phyloP scores from a whole-genome alignment of 192 early-diverging fungal species.

The Phlyctochytrium arcticum region DNA sequence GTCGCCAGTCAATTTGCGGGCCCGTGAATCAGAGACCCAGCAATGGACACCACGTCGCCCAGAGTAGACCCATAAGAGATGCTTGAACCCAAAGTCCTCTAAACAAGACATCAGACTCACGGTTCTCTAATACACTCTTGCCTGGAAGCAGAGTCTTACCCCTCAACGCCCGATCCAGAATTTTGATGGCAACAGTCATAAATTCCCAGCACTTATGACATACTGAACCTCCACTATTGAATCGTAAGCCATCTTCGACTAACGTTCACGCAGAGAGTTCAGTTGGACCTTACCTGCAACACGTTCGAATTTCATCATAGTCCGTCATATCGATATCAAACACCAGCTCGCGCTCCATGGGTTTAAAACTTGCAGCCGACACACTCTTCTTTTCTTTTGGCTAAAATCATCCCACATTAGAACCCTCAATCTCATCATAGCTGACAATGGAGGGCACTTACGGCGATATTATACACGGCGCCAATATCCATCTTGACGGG shows the following conservation, averaged over 20 bases:
- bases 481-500: slow-evolving; percentile 97
- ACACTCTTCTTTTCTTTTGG: slow-evolving; percentile 83
- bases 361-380: slow-evolving; percentile 64
- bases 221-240: slow-evolving; percentile 70
- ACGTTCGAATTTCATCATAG: slow-evolving; percentile 95
- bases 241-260: not conserved
- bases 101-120: not conserved
- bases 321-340: slow-evolving; percentile 99
- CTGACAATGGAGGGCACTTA: slow-evolving; percentile 14
- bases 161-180: slow-evolving; percentile 71
- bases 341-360: slow-evolving; percentile 84
- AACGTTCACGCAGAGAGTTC: slow-evolving; percentile 3
- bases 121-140: not conserved
- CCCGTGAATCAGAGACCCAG: slow-evolving; percentile 92
- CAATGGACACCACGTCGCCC: slow-evolving; percentile 98
- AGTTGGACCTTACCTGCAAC: slow-evolving; percentile 61
- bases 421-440: not conserved
- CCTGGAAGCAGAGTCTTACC: slow-evolving; percentile 31
- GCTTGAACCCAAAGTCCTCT: slow-evolving; percentile 95
- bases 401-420: slow-evolving; percentile 21
- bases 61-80: slow-evolving; percentile 91
- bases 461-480: slow-evolving; percentile 81
- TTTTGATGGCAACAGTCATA: slow-evolving; percentile 86
- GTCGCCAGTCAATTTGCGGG: slow-evolving; percentile 70
- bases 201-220: slow-evolving; percentile 92